Base-by-base conservation (phyloP, 2,329 filamentous ascomycete genomes). In the Aspergillus chevalieri region DNA sequence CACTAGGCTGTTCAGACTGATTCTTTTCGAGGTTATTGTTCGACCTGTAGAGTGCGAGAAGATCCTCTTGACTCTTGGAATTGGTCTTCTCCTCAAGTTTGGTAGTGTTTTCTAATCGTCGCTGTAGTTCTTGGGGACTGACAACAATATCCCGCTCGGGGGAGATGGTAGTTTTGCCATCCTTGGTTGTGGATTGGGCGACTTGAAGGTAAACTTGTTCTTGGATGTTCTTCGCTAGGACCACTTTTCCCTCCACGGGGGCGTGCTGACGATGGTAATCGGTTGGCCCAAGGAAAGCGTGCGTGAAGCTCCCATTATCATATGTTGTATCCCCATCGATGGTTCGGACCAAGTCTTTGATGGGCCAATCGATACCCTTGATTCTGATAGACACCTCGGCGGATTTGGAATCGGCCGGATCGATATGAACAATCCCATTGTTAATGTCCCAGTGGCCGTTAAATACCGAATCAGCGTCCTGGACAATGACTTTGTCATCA, bases 221-320 rank as follows among this genome's bases (percentile, higher is more conserved):
- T 3, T 42, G 24, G 10, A 54, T 49, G 0, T 19, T 47, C 8
- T 43, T 36, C 2, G 48, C 26, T 12, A 47, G 43, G 0, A 54
- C 6, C 14, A 54, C 48, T 9, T 15, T 48, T 3, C 50, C 52
- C 2, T 22, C 14, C 1, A 54, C 33, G 1, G 53, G 51, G 0
- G 51, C 39, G 26, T 53, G 51, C 10, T 48, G 26, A 9, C 51
- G 47, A 21, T 55, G 51, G n/a, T 55, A 55, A 12, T 55, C 49
- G 9, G 45, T 10, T 15, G 47, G 30, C 8, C 43, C 36, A 2
- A 53, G 38, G 28, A 53, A 52, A 3, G 38, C 51, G 22, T 53
- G 51, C 24, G 53, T 33, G 30, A 38, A 50, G 1, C 15, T 22
- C 6, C 49, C 51, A 4, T 52, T 42, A 1, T 46, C 44, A 38